Evolutionary conservation across 192 early-diverging fungal genomes (phyloP), one percentile per base, ranked within the genome.

Genomic region (Chytriomyces sp.): DNA sequence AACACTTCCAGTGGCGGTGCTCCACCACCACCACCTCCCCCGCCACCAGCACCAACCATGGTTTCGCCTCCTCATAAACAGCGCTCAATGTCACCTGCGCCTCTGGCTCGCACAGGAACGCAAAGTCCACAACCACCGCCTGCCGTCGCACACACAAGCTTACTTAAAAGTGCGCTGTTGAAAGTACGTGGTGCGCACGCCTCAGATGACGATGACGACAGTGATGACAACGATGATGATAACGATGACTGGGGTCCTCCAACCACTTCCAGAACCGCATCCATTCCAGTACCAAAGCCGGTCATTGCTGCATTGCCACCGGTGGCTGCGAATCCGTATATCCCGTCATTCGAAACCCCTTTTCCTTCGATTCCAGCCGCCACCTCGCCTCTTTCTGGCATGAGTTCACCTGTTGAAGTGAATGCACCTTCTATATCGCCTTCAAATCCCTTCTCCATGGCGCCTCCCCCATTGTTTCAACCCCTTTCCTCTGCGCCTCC

Each of bases 161-260:
- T 69, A 7, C 60, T 76, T n/a, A 76, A 75, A 49, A 65, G 57
- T 28, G 72, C 72, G 16, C 44, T 76, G 45, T n/a, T 28, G 61
- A 69, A 71, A 50, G 46, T 69, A 11, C 67, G 77, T 10, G 62
- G 46, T 10, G 68, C 67, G 20, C 77, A 78, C 50, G 69, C 45
- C 10, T 69, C 67, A n/a, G 67, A 69, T 23, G 77, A 78, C 45
- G 67, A 69, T 8, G 76, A 77, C 5, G 65, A 60, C 44, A 48
- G 45, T 44, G 60, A 70, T 35, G 59, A 69, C 10, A 35, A 70
- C 45, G 24, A 62, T 7, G 53, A 69, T 23, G 65, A 67, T 50
- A 67, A 76, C n/a, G 75, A 67, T 50, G 68, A 69, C 48, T 78
- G 77, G 77, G 77, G 77, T n/a, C 61, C 44, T n/a, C 43, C 71